phyloP scores from a whole-genome alignment of 805 yeast genomes.

The Candida jianshihensis region DNA sequence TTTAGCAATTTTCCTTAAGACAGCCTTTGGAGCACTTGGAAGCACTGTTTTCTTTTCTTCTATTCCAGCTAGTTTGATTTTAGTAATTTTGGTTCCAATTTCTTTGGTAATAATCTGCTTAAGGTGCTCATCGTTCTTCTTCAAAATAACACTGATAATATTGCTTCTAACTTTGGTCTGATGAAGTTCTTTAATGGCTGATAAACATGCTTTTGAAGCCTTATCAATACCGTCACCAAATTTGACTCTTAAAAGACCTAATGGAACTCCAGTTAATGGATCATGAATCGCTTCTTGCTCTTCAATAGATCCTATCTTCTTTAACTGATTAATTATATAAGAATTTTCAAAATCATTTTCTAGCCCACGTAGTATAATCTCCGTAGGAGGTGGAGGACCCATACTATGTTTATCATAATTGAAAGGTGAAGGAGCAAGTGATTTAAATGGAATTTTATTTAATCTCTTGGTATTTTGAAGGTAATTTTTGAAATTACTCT shows the following conservation, averaged over 20 bases:
- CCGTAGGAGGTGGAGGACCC: constrained; percentile 68
- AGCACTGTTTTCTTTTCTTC: constrained; percentile 17
- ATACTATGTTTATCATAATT: constrained; percentile 62
- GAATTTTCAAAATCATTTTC: constrained; percentile 45
- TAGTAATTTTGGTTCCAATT: constrained; percentile 3
- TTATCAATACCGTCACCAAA: constrained; percentile 46
- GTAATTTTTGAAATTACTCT: not conserved
- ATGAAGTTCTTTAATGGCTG: constrained; percentile 36
- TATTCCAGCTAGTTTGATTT: constrained; percentile 15
- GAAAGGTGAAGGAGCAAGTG: constrained; percentile 30
- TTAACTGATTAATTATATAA: constrained; percentile 44
- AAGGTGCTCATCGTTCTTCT: constrained; percentile 35
- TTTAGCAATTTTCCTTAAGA: constrained; percentile 12
- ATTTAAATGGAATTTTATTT: constrained; percentile 35
- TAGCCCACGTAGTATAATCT: constrained; percentile 62
- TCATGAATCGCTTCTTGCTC: constrained; percentile 57
- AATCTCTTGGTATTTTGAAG: constrained; percentile 28
- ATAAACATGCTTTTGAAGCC: constrained; percentile 41
- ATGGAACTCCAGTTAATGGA: constrained; percentile 69
- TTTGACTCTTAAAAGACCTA: constrained; percentile 61
- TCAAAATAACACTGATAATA: constrained; percentile 45
- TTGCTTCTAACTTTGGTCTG: constrained; percentile 45
- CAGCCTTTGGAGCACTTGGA: constrained; percentile 23
- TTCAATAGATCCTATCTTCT: constrained; percentile 55
- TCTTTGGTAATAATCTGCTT: constrained; percentile 21